Percentiles rank a stretch among this genome's conserved stretches.
phyloP scores from a whole-genome alignment of 441 rosid genomes.

The Adansonia gregorii region DNA sequence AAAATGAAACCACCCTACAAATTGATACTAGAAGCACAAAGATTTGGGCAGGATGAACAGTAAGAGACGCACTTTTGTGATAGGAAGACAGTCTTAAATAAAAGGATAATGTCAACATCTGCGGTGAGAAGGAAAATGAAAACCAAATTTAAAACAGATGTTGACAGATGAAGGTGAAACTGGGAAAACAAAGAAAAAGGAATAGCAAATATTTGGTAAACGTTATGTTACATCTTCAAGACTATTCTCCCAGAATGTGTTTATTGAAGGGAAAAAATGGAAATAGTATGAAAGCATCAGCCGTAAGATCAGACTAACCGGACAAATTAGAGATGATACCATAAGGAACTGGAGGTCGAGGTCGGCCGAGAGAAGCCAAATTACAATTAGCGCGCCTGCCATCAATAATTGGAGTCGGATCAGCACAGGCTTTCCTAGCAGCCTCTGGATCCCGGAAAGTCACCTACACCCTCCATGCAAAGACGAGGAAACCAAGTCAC shows the following conservation, averaged over 20 bases:
- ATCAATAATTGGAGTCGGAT: slow-evolving; percentile 84
- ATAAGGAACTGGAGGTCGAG: slow-evolving; percentile 58
- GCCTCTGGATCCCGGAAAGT: slow-evolving; percentile 95
- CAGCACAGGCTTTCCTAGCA: slow-evolving; percentile 90
- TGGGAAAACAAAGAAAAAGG: neutral
- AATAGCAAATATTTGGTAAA: neutral
- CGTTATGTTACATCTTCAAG: neutral
- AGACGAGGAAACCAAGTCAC: slow-evolving; percentile 52
- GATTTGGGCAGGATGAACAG: neutral
- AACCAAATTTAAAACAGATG: neutral
- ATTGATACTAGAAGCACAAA: neutral
- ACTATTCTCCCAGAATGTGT: neutral
- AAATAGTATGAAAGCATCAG: neutral
- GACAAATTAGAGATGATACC: slow-evolving; percentile 47
- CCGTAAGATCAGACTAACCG: slow-evolving; percentile 39
- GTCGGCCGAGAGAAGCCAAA: slow-evolving; percentile 90
- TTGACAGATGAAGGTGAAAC: neutral
- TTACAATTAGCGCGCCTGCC: slow-evolving; percentile 96
- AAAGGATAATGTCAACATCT: neutral
- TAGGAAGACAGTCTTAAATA: neutral
- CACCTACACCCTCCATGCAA: slow-evolving; percentile 89
- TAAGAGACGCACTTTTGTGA: neutral
- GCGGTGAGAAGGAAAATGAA: slow-evolving; percentile 1
- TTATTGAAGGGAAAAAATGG: neutral
- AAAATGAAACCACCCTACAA: slow-evolving; percentile 7